Percentiles rank a stretch among this genome's conserved stretches.
Conservation (phyloP, 352 stramenopile species). For the Phytophthora sp. region DNA sequence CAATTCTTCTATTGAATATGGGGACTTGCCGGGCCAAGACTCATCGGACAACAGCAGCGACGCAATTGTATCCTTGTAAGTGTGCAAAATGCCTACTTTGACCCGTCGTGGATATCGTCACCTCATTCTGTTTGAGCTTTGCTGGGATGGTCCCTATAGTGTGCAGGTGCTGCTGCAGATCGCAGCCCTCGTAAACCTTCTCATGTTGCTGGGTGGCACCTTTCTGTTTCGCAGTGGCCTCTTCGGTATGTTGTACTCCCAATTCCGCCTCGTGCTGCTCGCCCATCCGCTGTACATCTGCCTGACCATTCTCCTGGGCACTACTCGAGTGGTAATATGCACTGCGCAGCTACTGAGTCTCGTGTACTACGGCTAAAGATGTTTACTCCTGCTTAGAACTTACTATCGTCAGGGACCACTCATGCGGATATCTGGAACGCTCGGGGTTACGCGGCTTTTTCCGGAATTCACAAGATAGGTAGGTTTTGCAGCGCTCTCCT, state of each 20-base stretch:
- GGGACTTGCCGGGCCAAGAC: conserved; percentile 48
- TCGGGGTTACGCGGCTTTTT: conserved; percentile 48
- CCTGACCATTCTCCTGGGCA: conserved; percentile 50
- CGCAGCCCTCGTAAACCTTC: conserved; percentile 56
- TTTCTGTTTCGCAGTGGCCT: conserved; percentile 79
- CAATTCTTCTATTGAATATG: conserved; percentile 70
- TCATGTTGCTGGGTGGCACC: conserved; percentile 62
- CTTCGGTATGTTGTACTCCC: conserved; percentile 58
- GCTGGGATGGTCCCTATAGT: conserved; percentile 25
- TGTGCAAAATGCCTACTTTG: background rate
- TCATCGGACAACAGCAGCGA: conserved; percentile 38
- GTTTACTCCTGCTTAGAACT: conserved; percentile 32
- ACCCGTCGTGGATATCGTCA: too few species aligned
- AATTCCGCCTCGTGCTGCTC: conserved; percentile 58
- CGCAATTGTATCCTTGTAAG: conserved; percentile 64
- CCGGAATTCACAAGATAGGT: conserved; percentile 66
- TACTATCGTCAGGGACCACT: conserved; percentile 34
- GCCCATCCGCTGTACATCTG: conserved; percentile 60
- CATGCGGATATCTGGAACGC: conserved; percentile 55
- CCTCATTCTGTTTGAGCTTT: background rate
- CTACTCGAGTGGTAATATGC: conserved; percentile 47
- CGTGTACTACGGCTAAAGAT: background rate
- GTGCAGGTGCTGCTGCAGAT: conserved; percentile 76
- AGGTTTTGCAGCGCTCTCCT: background rate
- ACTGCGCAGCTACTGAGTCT: background rate